Evolutionary conservation across 345 rosid species (phyloP), one percentile per base, ranked within the genome.

Genomic region (Syzygium jambos): DNA sequence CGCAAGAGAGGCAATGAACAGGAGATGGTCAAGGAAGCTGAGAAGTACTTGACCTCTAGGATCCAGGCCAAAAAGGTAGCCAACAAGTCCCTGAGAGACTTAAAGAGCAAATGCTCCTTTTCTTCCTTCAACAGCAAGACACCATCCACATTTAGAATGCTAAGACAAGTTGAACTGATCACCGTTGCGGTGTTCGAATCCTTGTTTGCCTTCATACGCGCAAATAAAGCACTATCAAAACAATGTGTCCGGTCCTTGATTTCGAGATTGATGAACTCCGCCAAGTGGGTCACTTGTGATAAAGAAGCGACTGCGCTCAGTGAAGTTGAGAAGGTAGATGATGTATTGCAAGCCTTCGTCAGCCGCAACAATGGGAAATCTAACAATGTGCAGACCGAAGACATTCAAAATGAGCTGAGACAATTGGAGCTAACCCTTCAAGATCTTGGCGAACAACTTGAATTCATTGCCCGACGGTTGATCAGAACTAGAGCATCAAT

Each of bases 401-500:
- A 85, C 27, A 73, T 86, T n/a, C 89, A 88, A 43, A 88, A 85
- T 3, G 85, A 89, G 68, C 85, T 90, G 55, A 92, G 90, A 87
- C 89, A 55, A 59, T 30, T 93, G 86, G 93, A 91, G 84, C 30
- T 86, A 29, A 88, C 90, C 91, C 88, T 93, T 87, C 91, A 90
- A 87, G 90, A 91, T 88, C 90, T 91, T 57, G 92, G 92, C 87
- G 91, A 90, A 51, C 92, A 89, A 49, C 55, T 88, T 85, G 93
- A 93, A 13, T 86, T 88, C 78, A 59, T 91, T 23, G 90, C 87
- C 16, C 91, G 87, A 85, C 86, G 89, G 25, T 65, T 92, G 87
- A 92, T 93, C 43, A 93, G 92, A 87, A 88, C 88, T 61, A 92
- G 94, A 88, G 95, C 87, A 30, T 91, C 91, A 11, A n/a, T 93